phyloP scores from a whole-genome alignment of 139 green algal genomes.

The Picochlorum sp. region DNA sequence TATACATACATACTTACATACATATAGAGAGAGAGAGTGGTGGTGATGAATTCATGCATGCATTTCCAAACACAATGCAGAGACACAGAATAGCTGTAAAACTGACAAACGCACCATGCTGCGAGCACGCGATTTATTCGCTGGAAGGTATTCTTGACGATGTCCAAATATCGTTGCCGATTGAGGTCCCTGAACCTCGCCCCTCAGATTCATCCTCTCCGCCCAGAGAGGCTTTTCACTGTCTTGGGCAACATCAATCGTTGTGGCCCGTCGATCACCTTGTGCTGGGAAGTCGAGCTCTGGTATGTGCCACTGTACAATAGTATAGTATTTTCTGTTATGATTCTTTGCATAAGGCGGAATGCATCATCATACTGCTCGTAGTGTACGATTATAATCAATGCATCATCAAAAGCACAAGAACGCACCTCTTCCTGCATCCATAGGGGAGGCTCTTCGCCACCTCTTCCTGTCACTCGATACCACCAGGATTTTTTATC shows the following conservation, averaged over 20 bases:
- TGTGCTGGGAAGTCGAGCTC: constrained; percentile 18
- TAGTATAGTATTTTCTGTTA: too few species aligned
- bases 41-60: not conserved
- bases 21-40: not conserved
- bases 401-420: too few species aligned
- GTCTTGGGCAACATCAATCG: constrained; percentile 6
- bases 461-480: constrained; percentile 3
- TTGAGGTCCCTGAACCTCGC: constrained; percentile 11
- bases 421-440: constrained; percentile 7
- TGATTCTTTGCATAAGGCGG: too few species aligned
- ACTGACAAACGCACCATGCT: constrained; percentile 13
- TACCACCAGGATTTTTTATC: constrained; percentile 20
- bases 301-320: constrained; percentile 18
- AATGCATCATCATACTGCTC: too few species aligned
- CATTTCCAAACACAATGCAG: not conserved
- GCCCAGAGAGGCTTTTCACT: constrained; percentile 17
- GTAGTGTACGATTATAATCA: not conserved
- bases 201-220: constrained; percentile 18
- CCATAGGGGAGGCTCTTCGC: constrained; percentile 19
- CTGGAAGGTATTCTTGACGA: constrained; percentile 20
- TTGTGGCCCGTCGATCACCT: not conserved
- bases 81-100: not conserved
- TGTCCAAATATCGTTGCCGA: constrained; percentile 22
- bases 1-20: not conserved
- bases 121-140: constrained; percentile 15